These are phyloP conservation scores for Nadsonia fulvescens DNA, from an alignment of 805 yeast species.

Conservation along the genomic window DNA sequence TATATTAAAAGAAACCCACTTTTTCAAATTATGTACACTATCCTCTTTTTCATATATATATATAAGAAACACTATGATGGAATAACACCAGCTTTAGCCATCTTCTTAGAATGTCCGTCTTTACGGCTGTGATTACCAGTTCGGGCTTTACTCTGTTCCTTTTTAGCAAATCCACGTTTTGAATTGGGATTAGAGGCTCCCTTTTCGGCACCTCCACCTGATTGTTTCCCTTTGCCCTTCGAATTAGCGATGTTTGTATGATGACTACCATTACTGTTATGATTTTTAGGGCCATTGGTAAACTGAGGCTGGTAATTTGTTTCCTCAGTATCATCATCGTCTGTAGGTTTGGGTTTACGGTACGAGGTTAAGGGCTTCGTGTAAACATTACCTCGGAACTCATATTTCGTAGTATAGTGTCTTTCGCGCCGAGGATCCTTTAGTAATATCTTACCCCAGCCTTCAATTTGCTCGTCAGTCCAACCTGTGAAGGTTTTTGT, in stretches of 20 bases:
- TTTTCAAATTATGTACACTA: constrained; percentile 1
- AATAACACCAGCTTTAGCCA: constrained; percentile 16
- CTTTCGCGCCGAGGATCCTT: constrained; percentile 38
- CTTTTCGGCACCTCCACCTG: too few relatives aligned
- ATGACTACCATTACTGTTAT: too few relatives aligned
- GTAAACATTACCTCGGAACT: too few relatives aligned
- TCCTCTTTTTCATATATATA: constrained; percentile 3
- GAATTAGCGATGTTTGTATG: too few relatives aligned
- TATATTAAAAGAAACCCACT: constrained; percentile 1
- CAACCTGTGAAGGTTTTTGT: constrained; percentile 39
- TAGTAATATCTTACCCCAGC: constrained; percentile 70
- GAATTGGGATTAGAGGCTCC: too few relatives aligned
- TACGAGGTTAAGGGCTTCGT: too few relatives aligned
- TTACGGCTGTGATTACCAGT: constrained; percentile 52
- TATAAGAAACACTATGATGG: background rate
- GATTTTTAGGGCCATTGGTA: too few relatives aligned
- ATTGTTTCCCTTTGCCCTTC: too few relatives aligned
- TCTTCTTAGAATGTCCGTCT: constrained; percentile 39
- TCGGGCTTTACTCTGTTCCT: constrained; percentile 30
- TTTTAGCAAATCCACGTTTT: too few relatives aligned
- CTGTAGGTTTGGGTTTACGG: too few relatives aligned
- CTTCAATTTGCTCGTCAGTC: constrained; percentile 86
- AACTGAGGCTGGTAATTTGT: too few relatives aligned
- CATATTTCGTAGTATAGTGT: background rate
- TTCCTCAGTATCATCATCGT: too few relatives aligned